phyloP scores from a whole-genome alignment of 495 filamentous ascomycete species.

The Sphaerosporella brunnea region DNA sequence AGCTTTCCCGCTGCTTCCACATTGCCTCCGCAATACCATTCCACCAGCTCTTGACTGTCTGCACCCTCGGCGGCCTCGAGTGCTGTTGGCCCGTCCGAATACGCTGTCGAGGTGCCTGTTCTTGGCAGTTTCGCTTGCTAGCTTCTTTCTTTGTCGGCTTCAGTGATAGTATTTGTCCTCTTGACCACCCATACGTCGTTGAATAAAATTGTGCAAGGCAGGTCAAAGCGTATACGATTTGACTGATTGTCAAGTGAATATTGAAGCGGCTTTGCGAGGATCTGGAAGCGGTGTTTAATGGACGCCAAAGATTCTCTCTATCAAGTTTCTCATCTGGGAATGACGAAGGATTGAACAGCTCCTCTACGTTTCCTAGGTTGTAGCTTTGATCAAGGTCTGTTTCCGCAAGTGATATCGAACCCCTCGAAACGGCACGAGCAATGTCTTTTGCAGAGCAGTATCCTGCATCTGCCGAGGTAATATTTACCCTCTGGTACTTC shows the following conservation, averaged over 20 bases:
- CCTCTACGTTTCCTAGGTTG: background rate
- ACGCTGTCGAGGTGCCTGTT: too few species aligned
- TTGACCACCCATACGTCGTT: too few species aligned
- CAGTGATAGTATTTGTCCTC: too few species aligned
- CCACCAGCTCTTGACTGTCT: too few species aligned
- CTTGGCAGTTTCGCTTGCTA: too few species aligned
- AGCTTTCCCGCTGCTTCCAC: too few species aligned
- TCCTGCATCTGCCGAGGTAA: constrained; percentile 10
- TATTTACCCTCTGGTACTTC: background rate
- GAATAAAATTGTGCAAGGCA: constrained; percentile 7
- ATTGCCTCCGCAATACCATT: too few species aligned
- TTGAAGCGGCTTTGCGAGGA: background rate
- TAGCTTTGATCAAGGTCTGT: background rate
- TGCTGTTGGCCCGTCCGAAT: too few species aligned
- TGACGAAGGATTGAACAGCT: constrained; percentile 14
- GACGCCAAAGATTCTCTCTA: constrained; percentile 10
- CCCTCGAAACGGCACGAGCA: constrained; percentile 7
- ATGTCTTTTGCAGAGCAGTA: background rate
- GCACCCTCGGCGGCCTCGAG: too few species aligned
- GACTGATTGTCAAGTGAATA: constrained; percentile 4
- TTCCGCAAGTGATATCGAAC: constrained; percentile 11
- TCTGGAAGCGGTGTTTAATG: constrained; percentile 8
- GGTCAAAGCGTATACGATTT: background rate
- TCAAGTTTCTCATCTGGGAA: constrained; percentile 3
- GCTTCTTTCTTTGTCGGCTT: too few species aligned